Evolutionary conservation across 495 filamentous ascomycete species (phyloP).

Genomic region (Lichina pygmaea): DNA sequence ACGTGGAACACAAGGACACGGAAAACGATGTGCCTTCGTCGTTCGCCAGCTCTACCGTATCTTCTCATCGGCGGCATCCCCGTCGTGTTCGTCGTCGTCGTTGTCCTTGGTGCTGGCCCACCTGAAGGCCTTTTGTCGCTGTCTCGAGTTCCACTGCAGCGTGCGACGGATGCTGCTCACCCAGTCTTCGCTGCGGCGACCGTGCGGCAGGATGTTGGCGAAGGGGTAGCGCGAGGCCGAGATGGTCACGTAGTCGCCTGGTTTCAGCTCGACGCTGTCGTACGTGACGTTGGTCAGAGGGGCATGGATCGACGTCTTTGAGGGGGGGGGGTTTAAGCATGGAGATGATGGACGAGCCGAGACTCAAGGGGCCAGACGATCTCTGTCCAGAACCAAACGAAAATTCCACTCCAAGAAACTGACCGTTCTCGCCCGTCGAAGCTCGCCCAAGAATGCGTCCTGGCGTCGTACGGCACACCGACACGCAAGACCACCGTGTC

Average conservation of each 20-base stretch:
- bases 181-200: slow-evolving; percentile 65
- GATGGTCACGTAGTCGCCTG: slow-evolving; percentile 90
- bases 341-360: neutral
- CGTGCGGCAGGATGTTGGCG: slow-evolving; percentile 57
- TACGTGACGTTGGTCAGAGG: neutral
- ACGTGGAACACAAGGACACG: no score
- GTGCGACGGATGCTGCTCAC: slow-evolving; percentile 75
- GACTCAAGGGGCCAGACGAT: neutral
- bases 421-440: slow-evolving; percentile 80
- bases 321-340: neutral
- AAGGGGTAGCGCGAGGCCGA: slow-evolving; percentile 83
- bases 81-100: neutral
- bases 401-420: neutral
- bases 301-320: neutral
- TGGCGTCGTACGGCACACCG: slow-evolving; percentile 77
- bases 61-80: slow-evolving; percentile 2
- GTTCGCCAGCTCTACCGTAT: slow-evolving; percentile 11
- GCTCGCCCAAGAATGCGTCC: slow-evolving; percentile 79
- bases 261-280: slow-evolving; percentile 43
- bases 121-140: slow-evolving; percentile 35
- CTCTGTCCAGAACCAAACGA: neutral
- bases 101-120: neutral
- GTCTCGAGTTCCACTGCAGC: slow-evolving; percentile 75
- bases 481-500: slow-evolving; percentile 82
- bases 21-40: no score